Evolutionary conservation across 495 filamentous ascomycete genomes (phyloP).

Genomic region (Penicillium argentinense): DNA sequence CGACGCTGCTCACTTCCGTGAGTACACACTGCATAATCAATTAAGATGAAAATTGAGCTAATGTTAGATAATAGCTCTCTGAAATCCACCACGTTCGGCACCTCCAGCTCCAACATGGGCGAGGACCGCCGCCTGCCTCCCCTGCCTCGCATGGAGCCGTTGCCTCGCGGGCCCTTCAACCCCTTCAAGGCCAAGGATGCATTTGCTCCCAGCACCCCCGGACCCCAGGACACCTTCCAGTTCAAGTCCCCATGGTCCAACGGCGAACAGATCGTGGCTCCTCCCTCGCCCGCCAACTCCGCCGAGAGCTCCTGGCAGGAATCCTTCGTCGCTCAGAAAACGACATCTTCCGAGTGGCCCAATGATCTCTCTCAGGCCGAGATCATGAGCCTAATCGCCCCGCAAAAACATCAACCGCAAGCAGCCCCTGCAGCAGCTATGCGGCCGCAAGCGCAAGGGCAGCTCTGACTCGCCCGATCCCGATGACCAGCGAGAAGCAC

Average conservation of each 20-base stretch:
- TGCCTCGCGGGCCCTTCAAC: constrained; percentile 46
- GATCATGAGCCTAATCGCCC: constrained; percentile 40
- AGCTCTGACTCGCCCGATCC: constrained; percentile 34
- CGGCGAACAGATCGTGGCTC: constrained; percentile 34
- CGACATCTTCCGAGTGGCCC: constrained; percentile 33
- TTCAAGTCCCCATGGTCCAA: constrained; percentile 38
- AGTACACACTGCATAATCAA: constrained; percentile 21
- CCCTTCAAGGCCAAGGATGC: constrained; percentile 34
- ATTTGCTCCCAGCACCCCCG: constrained; percentile 37
- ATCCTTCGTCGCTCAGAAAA: constrained; percentile 32
- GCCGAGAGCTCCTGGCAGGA: constrained; percentile 46
- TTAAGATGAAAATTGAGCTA: too few species aligned
- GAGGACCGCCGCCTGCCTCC: constrained; percentile 45
- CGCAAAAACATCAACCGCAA: constrained; percentile 46
- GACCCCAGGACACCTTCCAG: constrained; percentile 38
- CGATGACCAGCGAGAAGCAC: constrained; percentile 49
- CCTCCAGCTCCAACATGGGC: constrained; percentile 23
- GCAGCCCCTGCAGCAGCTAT: constrained; percentile 45
- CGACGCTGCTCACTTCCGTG: constrained; percentile 46
- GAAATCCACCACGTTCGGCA: constrained; percentile 17
- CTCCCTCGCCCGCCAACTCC: constrained; percentile 46
- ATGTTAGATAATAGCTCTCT: too few species aligned
- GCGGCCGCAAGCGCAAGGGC: constrained; percentile 48
- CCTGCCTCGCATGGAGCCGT: constrained; percentile 41
- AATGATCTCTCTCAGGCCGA: constrained; percentile 35